A percentile compares a stretch with the other conserved stretches of the same genome.
Evolutionary conservation across 1,139 yeast genomes (phyloP).

Genomic region (Candida glucosophila): DNA sequence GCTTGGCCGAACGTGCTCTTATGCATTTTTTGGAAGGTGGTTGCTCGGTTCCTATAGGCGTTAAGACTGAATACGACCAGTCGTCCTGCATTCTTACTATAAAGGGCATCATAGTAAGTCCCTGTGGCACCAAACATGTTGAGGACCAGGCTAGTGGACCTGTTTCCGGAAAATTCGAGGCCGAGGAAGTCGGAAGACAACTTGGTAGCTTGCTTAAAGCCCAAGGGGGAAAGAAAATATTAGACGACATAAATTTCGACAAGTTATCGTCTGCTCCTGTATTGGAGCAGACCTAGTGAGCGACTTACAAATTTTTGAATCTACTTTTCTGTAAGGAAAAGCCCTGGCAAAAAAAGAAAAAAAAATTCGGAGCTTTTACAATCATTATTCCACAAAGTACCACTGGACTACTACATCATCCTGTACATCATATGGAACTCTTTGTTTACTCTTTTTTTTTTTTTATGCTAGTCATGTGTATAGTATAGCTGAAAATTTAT

Average conservation of each 20-base stretch:
- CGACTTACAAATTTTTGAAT: too few species aligned
- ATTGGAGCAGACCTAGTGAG: too few species aligned
- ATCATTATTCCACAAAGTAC: too few species aligned
- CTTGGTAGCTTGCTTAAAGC: slow-evolving; percentile 62
- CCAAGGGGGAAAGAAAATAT: slow-evolving; percentile 75
- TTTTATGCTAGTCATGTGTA: too few species aligned
- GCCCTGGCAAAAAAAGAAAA: too few species aligned
- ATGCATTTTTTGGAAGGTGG: slow-evolving; percentile 94
- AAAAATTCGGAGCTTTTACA: too few species aligned
- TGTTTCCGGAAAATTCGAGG: slow-evolving; percentile 45
- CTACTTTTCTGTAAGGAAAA: too few species aligned
- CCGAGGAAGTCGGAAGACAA: slow-evolving; percentile 59
- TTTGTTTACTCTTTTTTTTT: too few species aligned
- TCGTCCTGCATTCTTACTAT: slow-evolving; percentile 36
- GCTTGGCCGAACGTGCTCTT: slow-evolving; percentile 84
- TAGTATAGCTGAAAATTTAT: too few species aligned
- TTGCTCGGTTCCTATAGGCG: slow-evolving; percentile 97
- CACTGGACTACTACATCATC: too few species aligned
- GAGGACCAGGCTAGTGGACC: slow-evolving; percentile 39
- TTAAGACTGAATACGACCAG: slow-evolving; percentile 49
- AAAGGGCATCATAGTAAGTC: slow-evolving; percentile 72
- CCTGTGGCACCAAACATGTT: slow-evolving; percentile 68
- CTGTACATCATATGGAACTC: too few species aligned
- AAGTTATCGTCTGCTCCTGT: too few species aligned
- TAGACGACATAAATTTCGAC: slow-evolving; percentile 73